Conservation (phyloP, 108 stramenopile genomes). For the Chaetoceros muelleri region DNA sequence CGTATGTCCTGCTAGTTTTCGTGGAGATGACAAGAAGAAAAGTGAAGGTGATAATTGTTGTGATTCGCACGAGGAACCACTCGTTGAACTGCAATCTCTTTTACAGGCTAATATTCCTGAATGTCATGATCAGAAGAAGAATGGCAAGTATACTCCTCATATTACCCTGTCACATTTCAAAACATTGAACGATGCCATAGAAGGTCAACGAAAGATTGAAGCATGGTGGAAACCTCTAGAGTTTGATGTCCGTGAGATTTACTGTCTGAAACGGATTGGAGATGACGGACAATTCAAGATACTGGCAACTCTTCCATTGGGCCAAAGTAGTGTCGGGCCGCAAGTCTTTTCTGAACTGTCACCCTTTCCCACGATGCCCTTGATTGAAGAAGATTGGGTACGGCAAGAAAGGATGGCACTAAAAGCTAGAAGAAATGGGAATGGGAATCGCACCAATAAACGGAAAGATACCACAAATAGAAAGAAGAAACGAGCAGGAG, state of each 20-base stretch:
- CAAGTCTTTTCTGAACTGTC: constrained; percentile 29
- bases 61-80: constrained; percentile 13
- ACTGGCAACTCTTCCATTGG: constrained; percentile 34
- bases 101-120: constrained; percentile 53
- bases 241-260: constrained; percentile 48
- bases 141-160: constrained; percentile 48
- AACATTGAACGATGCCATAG: constrained; percentile 33
- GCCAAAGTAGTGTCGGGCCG: constrained; percentile 6
- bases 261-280: constrained; percentile 45
- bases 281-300: constrained; percentile 71
- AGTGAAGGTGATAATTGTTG: background rate
- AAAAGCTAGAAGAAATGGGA: constrained; percentile 41
- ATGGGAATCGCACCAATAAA: background rate
- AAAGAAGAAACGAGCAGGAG: background rate
- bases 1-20: constrained; percentile 39
- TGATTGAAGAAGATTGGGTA: constrained; percentile 67
- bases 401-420: constrained; percentile 45
- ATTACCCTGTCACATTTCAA: constrained; percentile 71
- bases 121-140: constrained; percentile 38
- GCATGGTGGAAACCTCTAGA: constrained; percentile 25
- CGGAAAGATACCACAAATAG: background rate
- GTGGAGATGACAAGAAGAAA: background rate
- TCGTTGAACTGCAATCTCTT: constrained; percentile 30
- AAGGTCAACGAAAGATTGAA: constrained; percentile 35
- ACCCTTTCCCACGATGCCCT: constrained; percentile 60